Evolutionary conservation across 176 grass and related monocot genomes (phyloP).

Genomic region (Otatea glauca): DNA sequence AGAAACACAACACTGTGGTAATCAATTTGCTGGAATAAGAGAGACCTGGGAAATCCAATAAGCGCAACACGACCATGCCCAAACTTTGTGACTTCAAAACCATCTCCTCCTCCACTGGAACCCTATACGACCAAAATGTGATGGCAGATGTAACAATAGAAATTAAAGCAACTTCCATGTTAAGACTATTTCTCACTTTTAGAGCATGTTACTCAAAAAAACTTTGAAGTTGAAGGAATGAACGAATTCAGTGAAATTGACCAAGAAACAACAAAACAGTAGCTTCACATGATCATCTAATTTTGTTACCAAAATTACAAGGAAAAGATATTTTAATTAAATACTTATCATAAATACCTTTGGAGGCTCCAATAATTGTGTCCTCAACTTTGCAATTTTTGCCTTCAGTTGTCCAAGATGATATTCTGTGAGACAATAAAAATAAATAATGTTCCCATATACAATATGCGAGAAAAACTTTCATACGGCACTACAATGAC

Average conservation of each 20-base stretch:
- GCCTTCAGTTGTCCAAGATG: slow-evolving; percentile 99
- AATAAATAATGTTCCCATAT: slow-evolving; percentile 35
- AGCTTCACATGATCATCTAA: slow-evolving; percentile 2
- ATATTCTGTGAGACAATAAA: slow-evolving; percentile 63
- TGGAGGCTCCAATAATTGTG: slow-evolving; percentile 95
- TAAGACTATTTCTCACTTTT: slow-evolving; percentile 8
- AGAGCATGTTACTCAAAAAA: background rate
- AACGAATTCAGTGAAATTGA: background rate
- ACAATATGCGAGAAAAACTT: background rate
- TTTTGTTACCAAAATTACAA: background rate
- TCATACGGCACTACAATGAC: background rate
- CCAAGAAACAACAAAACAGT: background rate
- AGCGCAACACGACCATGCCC: slow-evolving; percentile 97
- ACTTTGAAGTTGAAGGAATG: background rate
- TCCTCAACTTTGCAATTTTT: slow-evolving; percentile 96
- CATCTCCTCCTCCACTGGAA: slow-evolving; percentile 84
- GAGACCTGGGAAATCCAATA: slow-evolving; percentile 97
- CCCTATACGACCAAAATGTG: slow-evolving; percentile 60
- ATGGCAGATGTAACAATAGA: slow-evolving; percentile 8
- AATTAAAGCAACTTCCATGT: background rate
- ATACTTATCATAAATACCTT: slow-evolving; percentile 62
- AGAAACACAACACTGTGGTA: background rate
- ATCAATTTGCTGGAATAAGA: slow-evolving; percentile 21
- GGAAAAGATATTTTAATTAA: background rate
- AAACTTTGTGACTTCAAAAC: slow-evolving; percentile 99